Evolutionary conservation across 768 basidiomycete species (phyloP).

Genomic region (Serendipita sp.): DNA sequence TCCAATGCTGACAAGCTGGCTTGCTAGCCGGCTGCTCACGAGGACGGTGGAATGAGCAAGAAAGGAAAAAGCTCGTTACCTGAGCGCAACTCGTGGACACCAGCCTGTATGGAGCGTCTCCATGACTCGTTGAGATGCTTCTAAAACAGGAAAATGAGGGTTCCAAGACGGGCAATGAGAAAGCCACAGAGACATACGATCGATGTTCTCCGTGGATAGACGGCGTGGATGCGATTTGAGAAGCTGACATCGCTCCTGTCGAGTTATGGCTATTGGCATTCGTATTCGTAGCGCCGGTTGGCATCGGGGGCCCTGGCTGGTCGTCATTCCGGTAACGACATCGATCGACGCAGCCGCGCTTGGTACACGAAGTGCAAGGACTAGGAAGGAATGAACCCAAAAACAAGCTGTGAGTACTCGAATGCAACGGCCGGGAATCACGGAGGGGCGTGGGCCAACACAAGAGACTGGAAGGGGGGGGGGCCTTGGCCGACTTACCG

Average conservation of each 20-base stretch:
- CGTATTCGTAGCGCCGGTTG: too few species aligned
- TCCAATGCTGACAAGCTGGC: too few species aligned
- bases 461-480: not conserved
- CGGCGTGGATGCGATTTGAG: too few species aligned
- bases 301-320: not conserved
- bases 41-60: not conserved
- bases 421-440: not conserved
- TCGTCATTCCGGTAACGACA: slow-evolving; percentile 6
- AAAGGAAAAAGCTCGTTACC: not conserved
- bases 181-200: not conserved
- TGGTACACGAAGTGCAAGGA: slow-evolving; percentile 1
- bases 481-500: not conserved
- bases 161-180: not conserved
- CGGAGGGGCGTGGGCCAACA: not conserved
- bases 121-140: not conserved
- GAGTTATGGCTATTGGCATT: too few species aligned
- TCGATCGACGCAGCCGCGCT: not conserved
- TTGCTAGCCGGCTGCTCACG: not conserved
- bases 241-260: too few species aligned
- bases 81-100: not conserved
- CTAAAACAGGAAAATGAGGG: not conserved
- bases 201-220: not conserved
- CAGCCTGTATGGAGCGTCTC: not conserved
- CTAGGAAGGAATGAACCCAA: not conserved
- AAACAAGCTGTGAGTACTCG: not conserved